Conservation (phyloP, 106 monocot species). For the Chionographis japonica region DNA sequence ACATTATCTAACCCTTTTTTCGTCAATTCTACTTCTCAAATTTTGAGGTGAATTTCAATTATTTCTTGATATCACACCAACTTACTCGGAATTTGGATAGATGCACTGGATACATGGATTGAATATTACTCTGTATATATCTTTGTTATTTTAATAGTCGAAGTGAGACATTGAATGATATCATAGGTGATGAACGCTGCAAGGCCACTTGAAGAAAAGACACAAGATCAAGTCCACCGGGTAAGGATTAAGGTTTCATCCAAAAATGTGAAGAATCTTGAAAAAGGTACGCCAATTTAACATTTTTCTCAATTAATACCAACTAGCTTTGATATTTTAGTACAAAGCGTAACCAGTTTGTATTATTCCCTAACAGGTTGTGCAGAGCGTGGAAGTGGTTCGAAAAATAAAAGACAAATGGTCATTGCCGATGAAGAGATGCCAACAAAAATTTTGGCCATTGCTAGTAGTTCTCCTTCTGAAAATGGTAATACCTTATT, state of each 20-base stretch:
- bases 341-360: neutral
- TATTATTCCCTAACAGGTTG: conserved; percentile 12
- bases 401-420: conserved; percentile 13
- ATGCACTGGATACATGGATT: too few species aligned
- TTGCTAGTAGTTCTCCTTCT: conserved; percentile 1
- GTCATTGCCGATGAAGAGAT: conserved; percentile 19
- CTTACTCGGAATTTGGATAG: too few species aligned
- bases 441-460: conserved; percentile 9
- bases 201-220: neutral
- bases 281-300: conserved; percentile 19
- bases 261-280: conserved; percentile 23
- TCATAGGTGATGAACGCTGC: conserved; percentile 8
- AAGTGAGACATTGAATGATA: too few species aligned
- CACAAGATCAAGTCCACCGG: conserved; percentile 8
- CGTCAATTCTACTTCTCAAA: too few species aligned
- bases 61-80: too few species aligned
- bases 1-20: too few species aligned
- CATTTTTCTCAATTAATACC: too few species aligned
- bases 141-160: too few species aligned
- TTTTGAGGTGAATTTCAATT: too few species aligned
- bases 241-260: conserved; percentile 21
- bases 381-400: conserved; percentile 18
- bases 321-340: neutral
- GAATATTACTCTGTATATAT: too few species aligned
- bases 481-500: conserved; percentile 2